Percentiles rank a stretch among this genome's conserved stretches.
Conservation (phyloP, 2,329 filamentous ascomycete genomes). For the Aspergillaceae sp. region DNA sequence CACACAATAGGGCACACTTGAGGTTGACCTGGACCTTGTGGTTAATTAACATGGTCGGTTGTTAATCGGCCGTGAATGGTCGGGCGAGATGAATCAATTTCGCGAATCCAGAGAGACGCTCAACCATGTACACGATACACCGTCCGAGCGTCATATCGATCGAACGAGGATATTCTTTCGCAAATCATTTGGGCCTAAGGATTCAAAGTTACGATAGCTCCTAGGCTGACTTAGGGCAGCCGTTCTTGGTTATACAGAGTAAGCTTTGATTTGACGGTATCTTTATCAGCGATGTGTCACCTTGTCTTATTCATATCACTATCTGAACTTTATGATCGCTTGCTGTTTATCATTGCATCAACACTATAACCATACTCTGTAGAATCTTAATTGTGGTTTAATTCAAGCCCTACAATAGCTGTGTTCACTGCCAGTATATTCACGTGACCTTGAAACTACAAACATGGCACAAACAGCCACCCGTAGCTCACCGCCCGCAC, state of each 20-base stretch:
- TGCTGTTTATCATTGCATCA: too few relatives aligned
- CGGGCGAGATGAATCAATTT: constrained; percentile 96
- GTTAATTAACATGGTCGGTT: constrained; percentile 91
- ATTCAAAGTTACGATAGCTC: too few relatives aligned
- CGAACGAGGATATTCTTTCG: constrained; percentile 13
- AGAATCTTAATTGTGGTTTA: too few relatives aligned
- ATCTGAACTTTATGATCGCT: too few relatives aligned
- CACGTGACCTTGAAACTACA: not conserved
- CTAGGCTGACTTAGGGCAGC: not conserved
- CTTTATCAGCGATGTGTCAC: not conserved
- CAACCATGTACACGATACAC: constrained; percentile 68
- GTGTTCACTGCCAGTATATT: too few relatives aligned
- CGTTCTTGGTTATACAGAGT: not conserved
- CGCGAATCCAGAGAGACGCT: constrained; percentile 83
- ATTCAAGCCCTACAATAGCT: too few relatives aligned
- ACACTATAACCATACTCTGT: too few relatives aligned
- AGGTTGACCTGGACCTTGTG: constrained; percentile 79
- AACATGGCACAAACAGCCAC: not conserved
- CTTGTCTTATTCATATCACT: not conserved
- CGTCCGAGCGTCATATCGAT: constrained; percentile 42
- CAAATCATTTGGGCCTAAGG: constrained; percentile 11
- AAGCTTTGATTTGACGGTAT: not conserved
- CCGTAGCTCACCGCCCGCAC: constrained; percentile 13
- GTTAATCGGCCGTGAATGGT: constrained; percentile 94
- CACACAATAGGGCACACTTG: too few relatives aligned